Conservation (phyloP, 108 stramenopile species). For the Aureococcus anophagefferens region DNA sequence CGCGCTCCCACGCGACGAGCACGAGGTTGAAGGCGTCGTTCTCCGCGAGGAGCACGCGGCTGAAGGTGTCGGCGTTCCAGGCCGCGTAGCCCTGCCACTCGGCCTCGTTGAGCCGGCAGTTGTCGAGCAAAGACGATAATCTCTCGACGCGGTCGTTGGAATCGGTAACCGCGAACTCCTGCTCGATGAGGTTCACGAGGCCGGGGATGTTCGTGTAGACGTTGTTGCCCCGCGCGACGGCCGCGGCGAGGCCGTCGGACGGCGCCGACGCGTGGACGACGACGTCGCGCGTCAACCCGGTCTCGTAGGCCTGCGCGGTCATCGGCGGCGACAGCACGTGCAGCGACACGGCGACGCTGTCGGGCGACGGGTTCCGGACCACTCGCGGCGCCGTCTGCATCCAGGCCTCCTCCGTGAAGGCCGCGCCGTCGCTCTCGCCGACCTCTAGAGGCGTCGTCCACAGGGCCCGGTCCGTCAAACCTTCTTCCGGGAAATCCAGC, state of each 20-base stretch:
- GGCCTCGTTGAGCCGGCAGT: neutral
- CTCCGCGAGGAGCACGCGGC: slow-evolving; percentile 1
- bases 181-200: neutral
- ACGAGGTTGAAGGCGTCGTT: slow-evolving; percentile 3
- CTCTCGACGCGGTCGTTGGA: no score
- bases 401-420: no score
- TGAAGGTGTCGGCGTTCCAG: neutral
- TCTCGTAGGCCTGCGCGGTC: neutral
- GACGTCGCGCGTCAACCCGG: neutral
- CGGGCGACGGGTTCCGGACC: slow-evolving; percentile 1
- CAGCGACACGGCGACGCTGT: slow-evolving; percentile 8
- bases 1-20: slow-evolving; percentile 7
- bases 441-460: no score
- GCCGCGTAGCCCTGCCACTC: neutral
- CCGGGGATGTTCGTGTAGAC: neutral
- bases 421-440: no score
- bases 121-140: neutral
- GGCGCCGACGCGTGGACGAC: neutral
- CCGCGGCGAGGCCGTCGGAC: neutral
- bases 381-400: no score
- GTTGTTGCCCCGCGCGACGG: neutral
- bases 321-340: slow-evolving; percentile 7
- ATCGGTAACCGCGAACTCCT: neutral
- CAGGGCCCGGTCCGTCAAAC: no score
- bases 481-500: neutral